Evolutionary conservation across 345 rosid species (phyloP).

Genomic region (Erucastrum elatum): DNA sequence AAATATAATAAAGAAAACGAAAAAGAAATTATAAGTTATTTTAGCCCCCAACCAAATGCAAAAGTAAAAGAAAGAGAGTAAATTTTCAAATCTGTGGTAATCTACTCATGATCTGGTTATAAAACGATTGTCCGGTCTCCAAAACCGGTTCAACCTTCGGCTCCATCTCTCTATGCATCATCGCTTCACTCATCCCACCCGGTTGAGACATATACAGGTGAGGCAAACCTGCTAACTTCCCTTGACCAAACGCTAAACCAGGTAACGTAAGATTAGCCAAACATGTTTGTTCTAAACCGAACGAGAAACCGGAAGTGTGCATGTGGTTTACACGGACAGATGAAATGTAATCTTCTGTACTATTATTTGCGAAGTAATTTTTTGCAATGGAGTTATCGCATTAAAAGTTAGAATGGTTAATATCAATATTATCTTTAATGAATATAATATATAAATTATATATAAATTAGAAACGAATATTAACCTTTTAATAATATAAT

Average conservation of each 20-base stretch:
- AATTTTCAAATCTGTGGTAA: conserved; percentile 53
- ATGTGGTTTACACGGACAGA: too few species aligned
- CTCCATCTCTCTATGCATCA: conserved; percentile 77
- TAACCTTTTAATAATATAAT: too few species aligned
- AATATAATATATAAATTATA: too few species aligned
- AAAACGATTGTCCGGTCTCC: conserved; percentile 58
- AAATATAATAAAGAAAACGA: conserved; percentile 20
- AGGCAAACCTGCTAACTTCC: conserved; percentile 61
- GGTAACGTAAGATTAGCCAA: conserved; percentile 67
- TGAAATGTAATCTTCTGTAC: too few species aligned
- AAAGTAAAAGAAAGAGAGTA: not conserved
- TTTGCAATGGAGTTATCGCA: too few species aligned
- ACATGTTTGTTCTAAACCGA: conserved; percentile 59
- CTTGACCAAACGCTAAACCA: conserved; percentile 60
- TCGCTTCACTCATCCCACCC: conserved; percentile 52
- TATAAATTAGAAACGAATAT: too few species aligned
- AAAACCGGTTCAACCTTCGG: conserved; percentile 73
- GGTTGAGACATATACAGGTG: conserved; percentile 66
- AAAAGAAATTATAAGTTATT: not conserved
- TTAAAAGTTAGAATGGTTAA: too few species aligned
- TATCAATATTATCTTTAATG: too few species aligned
- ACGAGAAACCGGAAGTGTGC: too few species aligned
- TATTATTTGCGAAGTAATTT: too few species aligned
- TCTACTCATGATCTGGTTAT: conserved; percentile 81
- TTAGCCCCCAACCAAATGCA: conserved; percentile 1